phyloP scores from a whole-genome alignment of 345 rosid species.

The Trapa incisa region DNA sequence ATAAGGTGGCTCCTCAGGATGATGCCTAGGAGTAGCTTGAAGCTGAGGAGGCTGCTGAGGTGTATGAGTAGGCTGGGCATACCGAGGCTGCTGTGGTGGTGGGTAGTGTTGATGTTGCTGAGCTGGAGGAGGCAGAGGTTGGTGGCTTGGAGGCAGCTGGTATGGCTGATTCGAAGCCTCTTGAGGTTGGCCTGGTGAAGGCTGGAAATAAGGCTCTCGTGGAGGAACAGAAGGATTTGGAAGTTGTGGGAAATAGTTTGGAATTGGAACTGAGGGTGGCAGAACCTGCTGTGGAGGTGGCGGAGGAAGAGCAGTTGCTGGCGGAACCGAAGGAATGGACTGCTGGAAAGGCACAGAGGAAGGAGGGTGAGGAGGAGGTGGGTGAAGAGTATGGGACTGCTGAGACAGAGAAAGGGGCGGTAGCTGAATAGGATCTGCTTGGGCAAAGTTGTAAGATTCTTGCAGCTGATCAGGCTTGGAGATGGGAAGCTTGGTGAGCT shows the following conservation, averaged over 20 bases:
- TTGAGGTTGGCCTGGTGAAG: conserved; percentile 47
- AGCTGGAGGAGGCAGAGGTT: conserved; percentile 26
- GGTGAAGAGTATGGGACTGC: conserved; percentile 29
- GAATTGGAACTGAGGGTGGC: conserved; percentile 40
- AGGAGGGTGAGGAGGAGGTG: conserved; percentile 24
- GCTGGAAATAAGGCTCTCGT: conserved; percentile 52
- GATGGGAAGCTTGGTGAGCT: conserved; percentile 47
- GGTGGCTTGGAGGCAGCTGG: conserved; percentile 42
- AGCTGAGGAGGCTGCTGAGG: conserved; percentile 25
- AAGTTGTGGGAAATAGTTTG: conserved; percentile 44
- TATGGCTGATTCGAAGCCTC: conserved; percentile 53
- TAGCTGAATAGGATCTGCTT: conserved; percentile 30
- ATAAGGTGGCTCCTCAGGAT: conserved; percentile 50
- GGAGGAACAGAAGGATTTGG: conserved; percentile 44
- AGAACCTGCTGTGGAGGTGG: conserved; percentile 35
- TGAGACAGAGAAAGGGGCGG: conserved; percentile 35
- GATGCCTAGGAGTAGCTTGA: conserved; percentile 49
- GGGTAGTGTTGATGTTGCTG: conserved; percentile 56
- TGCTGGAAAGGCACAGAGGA: conserved; percentile 17
- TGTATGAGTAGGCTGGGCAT: conserved; percentile 28
- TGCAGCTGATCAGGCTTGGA: conserved; percentile 36
- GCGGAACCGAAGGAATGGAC: conserved; percentile 24
- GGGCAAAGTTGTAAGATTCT: conserved; percentile 31
- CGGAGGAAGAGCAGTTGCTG: conserved; percentile 24
- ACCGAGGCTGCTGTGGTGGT: conserved; percentile 31